Percentiles rank a stretch among this genome's conserved stretches.
phyloP scores from a whole-genome alignment of 768 basidiomycete species.

The Kwoniella botswanensis region DNA sequence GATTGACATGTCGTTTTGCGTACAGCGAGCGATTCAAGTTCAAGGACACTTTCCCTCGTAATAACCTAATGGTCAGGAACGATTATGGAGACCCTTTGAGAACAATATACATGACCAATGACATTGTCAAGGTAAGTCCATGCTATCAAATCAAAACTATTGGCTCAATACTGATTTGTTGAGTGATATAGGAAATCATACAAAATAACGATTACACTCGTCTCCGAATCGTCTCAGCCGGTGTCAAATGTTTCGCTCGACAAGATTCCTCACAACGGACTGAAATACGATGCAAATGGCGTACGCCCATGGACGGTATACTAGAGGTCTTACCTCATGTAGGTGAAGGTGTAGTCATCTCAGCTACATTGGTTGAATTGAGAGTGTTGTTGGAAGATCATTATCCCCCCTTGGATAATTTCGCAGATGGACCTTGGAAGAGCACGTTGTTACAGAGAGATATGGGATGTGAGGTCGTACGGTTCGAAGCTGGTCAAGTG shows the following conservation, averaged over 20 bases:
- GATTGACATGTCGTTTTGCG: slow-evolving; percentile 2
- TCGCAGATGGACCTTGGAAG: slow-evolving; percentile 58
- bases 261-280: slow-evolving; percentile 70
- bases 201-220: slow-evolving; percentile 79
- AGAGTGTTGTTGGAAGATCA: slow-evolving; percentile 73
- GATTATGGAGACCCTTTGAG: slow-evolving; percentile 64
- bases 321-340: slow-evolving; percentile 82
- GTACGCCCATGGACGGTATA: slow-evolving; percentile 79
- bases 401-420: slow-evolving; percentile 68
- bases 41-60: slow-evolving; percentile 70
- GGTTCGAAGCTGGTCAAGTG: slow-evolving; percentile 66
- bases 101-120: slow-evolving; percentile 85
- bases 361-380: slow-evolving; percentile 66
- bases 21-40: slow-evolving; percentile 75
- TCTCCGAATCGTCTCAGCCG: slow-evolving; percentile 86
- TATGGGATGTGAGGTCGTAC: slow-evolving; percentile 67
- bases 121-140: slow-evolving; percentile 68
- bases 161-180: not conserved
- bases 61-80: slow-evolving; percentile 85
- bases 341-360: slow-evolving; percentile 68
- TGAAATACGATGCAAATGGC: slow-evolving; percentile 60
- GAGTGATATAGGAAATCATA: slow-evolving; percentile 64
- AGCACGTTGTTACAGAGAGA: slow-evolving; percentile 58
- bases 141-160: not conserved
- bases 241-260: slow-evolving; percentile 88